Evolutionary conservation across 1,284 basidiomycete genomes (phyloP), one percentile per base, ranked within the genome.

Genomic region (Xerocomus cyaneibrunnescens): DNA sequence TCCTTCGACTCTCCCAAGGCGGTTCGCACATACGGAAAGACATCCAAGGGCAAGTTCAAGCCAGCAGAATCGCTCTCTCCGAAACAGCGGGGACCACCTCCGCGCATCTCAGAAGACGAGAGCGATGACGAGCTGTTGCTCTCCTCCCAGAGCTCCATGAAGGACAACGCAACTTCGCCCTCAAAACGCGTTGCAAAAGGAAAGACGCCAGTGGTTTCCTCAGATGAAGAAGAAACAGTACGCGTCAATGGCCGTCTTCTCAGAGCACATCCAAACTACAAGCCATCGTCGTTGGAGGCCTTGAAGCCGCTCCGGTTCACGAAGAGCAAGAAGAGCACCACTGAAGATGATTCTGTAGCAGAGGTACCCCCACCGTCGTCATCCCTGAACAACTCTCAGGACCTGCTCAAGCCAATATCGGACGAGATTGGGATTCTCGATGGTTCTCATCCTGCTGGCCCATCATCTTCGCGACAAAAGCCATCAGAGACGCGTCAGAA

Each of bases 261-360:
- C 34, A 0, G 38, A 10, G 65, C 48, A 31, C 66, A 67, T 38
- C 69, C 64, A 1, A 22, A 56, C 34, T 70, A 28, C 40, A 64
- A 50, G 40, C 66, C 62, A 0, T 60, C 60, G 2, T 41, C 54
- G 2, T 3, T 3, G 2, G 5, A 21, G 6, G 17, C 17, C 4
- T 0, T 64, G 34, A 63, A 62, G 54, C 2, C 1, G 0, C 47
- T 76, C 27, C 72, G 64, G n/a, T 78, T 78, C 59, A 74, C 54
- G 14, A 78, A 72, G 58, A 71, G 38, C 42, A 62, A 52, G 57
- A 54, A 54, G 41, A 34, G 1, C 10, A 9, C 14, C 1, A 30
- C 27, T 36, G 4, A 23, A 14, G 40, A 0, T 0, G 52, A 54
- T 12, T 4, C 23, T 9, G 39, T 42, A 1, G 21, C 41, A 23